These are phyloP conservation scores for Ulmus americana DNA, from an alignment of 331 rosid species.

Conservation along the genomic window DNA sequence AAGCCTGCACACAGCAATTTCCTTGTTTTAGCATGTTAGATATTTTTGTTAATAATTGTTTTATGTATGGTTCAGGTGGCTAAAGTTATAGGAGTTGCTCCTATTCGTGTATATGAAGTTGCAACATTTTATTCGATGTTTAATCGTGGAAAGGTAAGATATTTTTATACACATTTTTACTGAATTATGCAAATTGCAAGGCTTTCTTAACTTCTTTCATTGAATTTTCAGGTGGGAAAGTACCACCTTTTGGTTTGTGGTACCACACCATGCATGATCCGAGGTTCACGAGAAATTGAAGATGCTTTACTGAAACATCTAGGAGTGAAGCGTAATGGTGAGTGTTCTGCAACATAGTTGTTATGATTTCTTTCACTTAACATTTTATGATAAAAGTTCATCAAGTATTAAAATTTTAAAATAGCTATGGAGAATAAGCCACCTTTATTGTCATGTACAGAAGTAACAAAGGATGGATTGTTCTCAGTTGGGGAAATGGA, in stretches of 20 bases:
- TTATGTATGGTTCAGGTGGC: slow-evolving; percentile 71
- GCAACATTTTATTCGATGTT: slow-evolving; percentile 99
- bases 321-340: slow-evolving; percentile 94
- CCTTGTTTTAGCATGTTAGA: slow-evolving; percentile 5
- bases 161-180: slow-evolving; percentile 12
- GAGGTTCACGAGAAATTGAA: slow-evolving; percentile 92
- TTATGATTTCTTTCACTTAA: slow-evolving; percentile 9
- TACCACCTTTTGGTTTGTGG: slow-evolving; percentile 97
- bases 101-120: slow-evolving; percentile 89
- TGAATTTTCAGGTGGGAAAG: slow-evolving; percentile 69
- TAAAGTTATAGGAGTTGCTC: slow-evolving; percentile 81
- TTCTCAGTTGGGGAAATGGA: slow-evolving; percentile 99
- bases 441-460: slow-evolving; percentile 46
- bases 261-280: slow-evolving; percentile 97
- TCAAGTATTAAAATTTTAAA: background rate
- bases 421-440: slow-evolving; percentile 14
- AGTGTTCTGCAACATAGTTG: slow-evolving; percentile 19
- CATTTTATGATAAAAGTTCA: slow-evolving; percentile 2
- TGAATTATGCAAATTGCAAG: slow-evolving; percentile 15
- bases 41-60: slow-evolving; percentile 13
- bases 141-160: slow-evolving; percentile 74
- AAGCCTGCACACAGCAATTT: background rate
- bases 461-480: slow-evolving; percentile 93
- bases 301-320: slow-evolving; percentile 79
- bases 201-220: slow-evolving; percentile 26